A percentile compares a stretch with the other conserved stretches of the same genome.
These are phyloP conservation scores for Solanum boliviense DNA, from an alignment of 257 asterid species.

Conservation along the genomic window DNA sequence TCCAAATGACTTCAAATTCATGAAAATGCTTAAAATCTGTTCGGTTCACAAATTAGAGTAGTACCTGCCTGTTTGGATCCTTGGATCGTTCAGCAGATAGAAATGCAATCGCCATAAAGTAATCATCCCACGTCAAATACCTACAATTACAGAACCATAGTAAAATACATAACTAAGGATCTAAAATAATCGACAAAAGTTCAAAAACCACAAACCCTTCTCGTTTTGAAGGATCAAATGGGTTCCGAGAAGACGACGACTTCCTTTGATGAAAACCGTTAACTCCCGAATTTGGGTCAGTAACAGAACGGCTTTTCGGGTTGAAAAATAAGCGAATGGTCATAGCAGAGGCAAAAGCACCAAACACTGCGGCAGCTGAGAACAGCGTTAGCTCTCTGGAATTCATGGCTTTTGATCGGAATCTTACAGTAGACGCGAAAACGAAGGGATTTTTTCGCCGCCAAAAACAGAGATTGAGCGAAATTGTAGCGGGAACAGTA, in stretches of 20 bases:
- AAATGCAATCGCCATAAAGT: constrained; percentile 91
- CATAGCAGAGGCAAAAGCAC: constrained; percentile 52
- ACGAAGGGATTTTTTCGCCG: neutral
- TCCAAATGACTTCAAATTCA: neutral
- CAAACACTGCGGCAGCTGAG: constrained; percentile 52
- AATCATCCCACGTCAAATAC: constrained; percentile 89
- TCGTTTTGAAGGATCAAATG: constrained; percentile 68
- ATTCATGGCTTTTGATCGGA: constrained; percentile 21
- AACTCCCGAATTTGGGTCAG: constrained; percentile 5
- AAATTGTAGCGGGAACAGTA: neutral
- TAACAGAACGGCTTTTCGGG: constrained; percentile 10
- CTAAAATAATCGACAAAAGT: neutral
- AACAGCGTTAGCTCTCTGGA: constrained; percentile 49
- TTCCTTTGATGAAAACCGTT: constrained; percentile 1
- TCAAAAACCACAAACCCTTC: constrained; percentile 40
- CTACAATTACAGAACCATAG: constrained; percentile 12
- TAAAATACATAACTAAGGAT: neutral
- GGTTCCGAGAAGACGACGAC: constrained; percentile 27
- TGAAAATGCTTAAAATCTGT: neutral
- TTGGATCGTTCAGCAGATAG: constrained; percentile 88
- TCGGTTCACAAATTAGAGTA: neutral
- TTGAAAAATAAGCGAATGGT: constrained; percentile 26
- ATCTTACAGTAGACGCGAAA: neutral
- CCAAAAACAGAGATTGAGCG: neutral
- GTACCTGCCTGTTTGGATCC: constrained; percentile 95